Percentiles rank a stretch among this genome's conserved stretches.
Evolutionary conservation across 2,329 filamentous ascomycete genomes (phyloP).

Genomic region (Talaromyces verruculosus): DNA sequence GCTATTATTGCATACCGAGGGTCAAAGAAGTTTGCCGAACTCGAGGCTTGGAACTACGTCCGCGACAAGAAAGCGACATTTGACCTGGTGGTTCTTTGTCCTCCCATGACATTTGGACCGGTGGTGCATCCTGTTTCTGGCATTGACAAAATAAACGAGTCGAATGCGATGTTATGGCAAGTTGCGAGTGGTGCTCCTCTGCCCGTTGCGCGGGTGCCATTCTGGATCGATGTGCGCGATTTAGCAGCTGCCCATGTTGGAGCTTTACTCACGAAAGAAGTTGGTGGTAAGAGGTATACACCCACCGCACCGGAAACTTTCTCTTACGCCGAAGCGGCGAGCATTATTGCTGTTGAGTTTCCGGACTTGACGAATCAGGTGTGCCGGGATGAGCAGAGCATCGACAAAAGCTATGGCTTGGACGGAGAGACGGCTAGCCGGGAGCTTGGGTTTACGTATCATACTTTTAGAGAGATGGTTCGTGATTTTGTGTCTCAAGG

Average conservation of each 20-base stretch:
- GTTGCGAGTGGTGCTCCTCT: slow-evolving; percentile 40
- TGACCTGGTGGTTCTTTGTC: slow-evolving; percentile 47
- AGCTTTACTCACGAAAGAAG: slow-evolving; percentile 41
- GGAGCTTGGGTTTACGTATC: slow-evolving; percentile 31
- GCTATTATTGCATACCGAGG: slow-evolving; percentile 34
- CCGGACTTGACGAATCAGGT: slow-evolving; percentile 30
- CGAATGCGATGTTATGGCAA: slow-evolving; percentile 46
- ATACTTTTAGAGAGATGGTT: slow-evolving; percentile 25
- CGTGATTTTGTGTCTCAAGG: slow-evolving; percentile 26
- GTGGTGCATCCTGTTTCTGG: slow-evolving; percentile 40
- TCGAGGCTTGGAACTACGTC: slow-evolving; percentile 35
- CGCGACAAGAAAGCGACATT: slow-evolving; percentile 38
- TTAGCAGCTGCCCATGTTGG: slow-evolving; percentile 49
- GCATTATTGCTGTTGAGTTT: slow-evolving; percentile 47
- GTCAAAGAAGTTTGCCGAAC: slow-evolving; percentile 36
- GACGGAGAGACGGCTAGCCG: slow-evolving; percentile 12
- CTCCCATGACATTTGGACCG: slow-evolving; percentile 50
- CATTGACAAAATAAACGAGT: slow-evolving; percentile 43
- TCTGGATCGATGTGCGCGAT: slow-evolving; percentile 52
- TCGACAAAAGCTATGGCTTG: slow-evolving; percentile 18
- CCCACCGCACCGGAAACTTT: slow-evolving; percentile 48
- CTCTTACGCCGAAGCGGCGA: slow-evolving; percentile 47
- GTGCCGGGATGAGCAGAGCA: slow-evolving; percentile 30
- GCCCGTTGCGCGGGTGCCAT: slow-evolving; percentile 32
- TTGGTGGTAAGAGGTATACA: slow-evolving; percentile 37